Evolutionary conservation across 169 alveolate species (phyloP).

Genomic region (Cryptosporidium felis): DNA sequence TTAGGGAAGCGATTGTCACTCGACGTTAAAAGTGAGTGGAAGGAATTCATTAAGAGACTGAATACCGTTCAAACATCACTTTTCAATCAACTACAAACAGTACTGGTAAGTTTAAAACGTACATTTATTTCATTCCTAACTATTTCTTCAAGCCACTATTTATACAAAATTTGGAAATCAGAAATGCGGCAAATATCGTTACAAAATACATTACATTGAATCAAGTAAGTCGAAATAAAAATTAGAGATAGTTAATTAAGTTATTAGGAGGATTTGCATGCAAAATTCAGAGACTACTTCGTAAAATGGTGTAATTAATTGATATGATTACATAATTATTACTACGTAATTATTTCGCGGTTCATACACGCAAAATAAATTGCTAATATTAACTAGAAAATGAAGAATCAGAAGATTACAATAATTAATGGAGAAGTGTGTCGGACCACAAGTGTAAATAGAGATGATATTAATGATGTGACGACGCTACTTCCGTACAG

Average conservation of each 20-base stretch:
- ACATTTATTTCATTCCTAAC: background rate
- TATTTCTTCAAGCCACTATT: conserved; percentile 44
- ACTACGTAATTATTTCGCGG: conserved; percentile 33
- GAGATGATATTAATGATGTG: background rate
- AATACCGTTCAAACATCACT: conserved; percentile 15
- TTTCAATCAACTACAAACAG: background rate
- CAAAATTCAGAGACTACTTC: too few relatives aligned
- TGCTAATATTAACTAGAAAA: background rate
- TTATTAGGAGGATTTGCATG: too few relatives aligned
- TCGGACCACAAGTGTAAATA: background rate
- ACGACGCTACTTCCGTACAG: background rate
- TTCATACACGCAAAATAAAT: background rate
- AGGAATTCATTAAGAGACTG: background rate
- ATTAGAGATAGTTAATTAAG: too few relatives aligned
- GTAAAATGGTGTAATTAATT: too few relatives aligned
- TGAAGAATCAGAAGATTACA: background rate
- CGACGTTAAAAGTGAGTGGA: conserved; percentile 20
- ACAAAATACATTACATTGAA: conserved; percentile 5
- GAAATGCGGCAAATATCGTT: conserved; percentile 13
- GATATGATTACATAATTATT: too few relatives aligned
- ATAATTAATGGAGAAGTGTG: conserved; percentile 1
- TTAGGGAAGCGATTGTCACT: background rate
- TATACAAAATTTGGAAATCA: conserved; percentile 50
- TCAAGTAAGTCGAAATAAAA: conserved; percentile 58
- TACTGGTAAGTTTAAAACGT: conserved; percentile 47